These are phyloP conservation scores for Pogostemon cablin DNA, from an alignment of 257 asterid genomes.

Conservation along the genomic window DNA sequence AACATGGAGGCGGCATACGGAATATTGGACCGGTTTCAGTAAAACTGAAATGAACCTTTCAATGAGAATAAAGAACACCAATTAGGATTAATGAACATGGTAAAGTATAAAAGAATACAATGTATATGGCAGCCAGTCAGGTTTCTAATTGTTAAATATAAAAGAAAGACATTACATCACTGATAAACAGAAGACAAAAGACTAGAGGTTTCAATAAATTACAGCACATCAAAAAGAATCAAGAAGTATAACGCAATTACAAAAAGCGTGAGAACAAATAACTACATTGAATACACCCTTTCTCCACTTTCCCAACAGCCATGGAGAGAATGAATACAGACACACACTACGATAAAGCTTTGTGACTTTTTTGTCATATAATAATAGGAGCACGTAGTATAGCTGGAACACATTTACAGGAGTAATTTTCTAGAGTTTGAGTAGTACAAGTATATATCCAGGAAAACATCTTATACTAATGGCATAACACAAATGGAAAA, in stretches of 20 bases:
- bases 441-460: background rate
- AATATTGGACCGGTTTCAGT: slow-evolving; percentile 68
- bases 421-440: background rate
- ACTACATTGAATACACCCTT: background rate
- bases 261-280: background rate
- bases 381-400: background rate
- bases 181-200: slow-evolving; percentile 8
- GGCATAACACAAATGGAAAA: background rate
- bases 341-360: background rate
- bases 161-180: background rate
- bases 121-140: background rate
- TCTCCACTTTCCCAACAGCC: background rate
- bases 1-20: slow-evolving; percentile 90
- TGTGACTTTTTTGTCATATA: background rate
- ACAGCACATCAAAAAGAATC: background rate
- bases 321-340: background rate
- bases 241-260: background rate
- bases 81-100: slow-evolving; percentile 17
- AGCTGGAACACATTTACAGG: background rate
- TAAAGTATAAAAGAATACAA: slow-evolving; percentile 8
- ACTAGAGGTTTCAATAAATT: background rate
- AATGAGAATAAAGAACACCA: slow-evolving; percentile 32
- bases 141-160: background rate
- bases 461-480: background rate
- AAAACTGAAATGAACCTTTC: slow-evolving; percentile 78